Conservation (phyloP, 257 asterid genomes). For the Schizonepeta tenuifolia region DNA sequence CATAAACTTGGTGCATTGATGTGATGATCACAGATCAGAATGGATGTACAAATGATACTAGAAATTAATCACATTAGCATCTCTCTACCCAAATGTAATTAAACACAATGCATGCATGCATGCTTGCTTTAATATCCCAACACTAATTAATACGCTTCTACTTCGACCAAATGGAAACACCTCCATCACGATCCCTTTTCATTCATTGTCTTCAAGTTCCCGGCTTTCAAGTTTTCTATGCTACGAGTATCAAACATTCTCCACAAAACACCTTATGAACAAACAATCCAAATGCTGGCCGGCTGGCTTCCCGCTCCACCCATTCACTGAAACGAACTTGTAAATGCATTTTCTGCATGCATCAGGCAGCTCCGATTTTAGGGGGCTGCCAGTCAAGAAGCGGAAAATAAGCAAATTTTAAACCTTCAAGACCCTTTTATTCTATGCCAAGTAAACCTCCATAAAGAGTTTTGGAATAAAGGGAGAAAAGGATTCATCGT, state of each 20-base stretch:
- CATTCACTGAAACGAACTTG: conserved; percentile 33
- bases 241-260: conserved; percentile 29
- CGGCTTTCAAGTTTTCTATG: conserved; percentile 23
- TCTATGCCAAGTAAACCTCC: not conserved
- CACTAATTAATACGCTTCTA: conserved; percentile 32
- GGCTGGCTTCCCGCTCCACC: conserved; percentile 22
- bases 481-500: not conserved
- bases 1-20: conserved; percentile 8
- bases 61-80: conserved; percentile 21
- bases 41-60: conserved; percentile 30
- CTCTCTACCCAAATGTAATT: conserved; percentile 22
- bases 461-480: not conserved
- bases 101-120: conserved; percentile 12
- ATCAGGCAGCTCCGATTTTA: conserved; percentile 49
- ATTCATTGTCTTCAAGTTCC: conserved; percentile 11
- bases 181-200: conserved; percentile 3
- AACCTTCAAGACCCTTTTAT: not conserved
- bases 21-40: no score
- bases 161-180: conserved; percentile 30
- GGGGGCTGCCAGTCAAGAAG: conserved; percentile 49
- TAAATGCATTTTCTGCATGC: conserved; percentile 24
- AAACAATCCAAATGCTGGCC: not conserved
- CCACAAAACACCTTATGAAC: conserved; percentile 18
- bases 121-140: conserved; percentile 25
- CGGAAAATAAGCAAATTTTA: not conserved